Percentiles rank a stretch among this genome's conserved stretches.
These are phyloP conservation scores for Westerdykella ornata DNA, from an alignment of 2,329 filamentous ascomycete species.

Conservation along the genomic window DNA sequence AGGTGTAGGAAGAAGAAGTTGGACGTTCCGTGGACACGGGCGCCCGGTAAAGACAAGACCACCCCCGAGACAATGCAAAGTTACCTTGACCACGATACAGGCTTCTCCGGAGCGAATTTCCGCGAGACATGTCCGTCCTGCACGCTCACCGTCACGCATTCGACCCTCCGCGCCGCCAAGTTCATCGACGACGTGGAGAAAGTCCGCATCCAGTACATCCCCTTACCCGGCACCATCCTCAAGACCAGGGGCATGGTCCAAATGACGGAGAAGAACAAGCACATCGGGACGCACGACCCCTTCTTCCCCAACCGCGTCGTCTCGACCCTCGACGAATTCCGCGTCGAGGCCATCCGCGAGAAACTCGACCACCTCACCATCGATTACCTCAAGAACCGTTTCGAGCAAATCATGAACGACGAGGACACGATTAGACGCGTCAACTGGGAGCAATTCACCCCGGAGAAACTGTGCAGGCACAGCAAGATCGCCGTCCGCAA, in stretches of 20 bases:
- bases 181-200: slow-evolving; percentile 52
- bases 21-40: slow-evolving; percentile 54
- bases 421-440: slow-evolving; percentile 34
- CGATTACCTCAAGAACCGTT: slow-evolving; percentile 6
- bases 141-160: slow-evolving; percentile 46
- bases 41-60: slow-evolving; percentile 10
- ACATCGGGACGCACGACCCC: slow-evolving; percentile 9
- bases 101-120: slow-evolving; percentile 57
- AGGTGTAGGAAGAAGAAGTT: slow-evolving; percentile 40
- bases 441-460: slow-evolving; percentile 12
- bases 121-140: slow-evolving; percentile 48
- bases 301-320: slow-evolving; percentile 18
- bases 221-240: slow-evolving; percentile 64
- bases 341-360: slow-evolving; percentile 4
- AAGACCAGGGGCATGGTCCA: slow-evolving; percentile 49
- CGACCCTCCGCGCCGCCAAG: slow-evolving; percentile 55
- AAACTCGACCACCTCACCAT: slow-evolving; percentile 21
- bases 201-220: slow-evolving; percentile 44
- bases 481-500: slow-evolving; percentile 48
- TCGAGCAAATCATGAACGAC: slow-evolving; percentile 6
- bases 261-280: slow-evolving; percentile 17
- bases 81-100: slow-evolving; percentile 42
- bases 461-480: slow-evolving; percentile 7
- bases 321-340: slow-evolving; percentile 20
- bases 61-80: slow-evolving; percentile 21